Evolutionary conservation across 75 land plant species (phyloP).

Genomic region (Cupressus sempervirens): DNA sequence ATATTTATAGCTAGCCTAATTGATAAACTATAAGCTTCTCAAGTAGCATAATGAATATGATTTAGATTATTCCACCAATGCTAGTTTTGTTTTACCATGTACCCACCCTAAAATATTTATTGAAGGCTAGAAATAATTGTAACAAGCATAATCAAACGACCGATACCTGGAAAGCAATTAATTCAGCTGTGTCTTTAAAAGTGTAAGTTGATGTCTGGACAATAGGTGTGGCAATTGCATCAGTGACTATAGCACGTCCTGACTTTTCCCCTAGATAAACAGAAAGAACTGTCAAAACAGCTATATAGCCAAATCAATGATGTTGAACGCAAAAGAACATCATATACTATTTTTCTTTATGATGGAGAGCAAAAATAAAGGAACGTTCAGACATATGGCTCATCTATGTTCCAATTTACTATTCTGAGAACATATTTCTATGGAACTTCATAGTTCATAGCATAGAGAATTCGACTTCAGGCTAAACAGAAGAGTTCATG

Average conservation of each 20-base stretch:
- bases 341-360: not conserved
- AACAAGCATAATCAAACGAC: not conserved
- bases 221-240: conserved; percentile 81
- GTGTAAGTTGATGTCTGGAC: conserved; percentile 84
- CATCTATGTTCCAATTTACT: not conserved
- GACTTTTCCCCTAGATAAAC: conserved; percentile 64
- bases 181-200: conserved; percentile 71
- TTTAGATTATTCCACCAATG: too few relatives aligned
- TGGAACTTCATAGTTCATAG: not conserved
- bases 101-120: not conserved
- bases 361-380: not conserved
- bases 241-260: conserved; percentile 62
- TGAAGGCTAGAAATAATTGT: not conserved
- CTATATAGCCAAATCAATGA: not conserved
- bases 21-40: not conserved
- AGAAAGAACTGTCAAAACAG: conserved; percentile 1
- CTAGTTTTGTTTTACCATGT: not conserved
- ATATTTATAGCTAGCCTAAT: not conserved
- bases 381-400: not conserved
- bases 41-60: not conserved
- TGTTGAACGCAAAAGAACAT: not conserved
- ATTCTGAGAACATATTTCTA: not conserved
- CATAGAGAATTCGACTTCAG: not conserved
- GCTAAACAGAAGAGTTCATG: not conserved
- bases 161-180: conserved; percentile 80